phyloP scores from a whole-genome alignment of 768 basidiomycete species.

The Rhodotorula toruloides region DNA sequence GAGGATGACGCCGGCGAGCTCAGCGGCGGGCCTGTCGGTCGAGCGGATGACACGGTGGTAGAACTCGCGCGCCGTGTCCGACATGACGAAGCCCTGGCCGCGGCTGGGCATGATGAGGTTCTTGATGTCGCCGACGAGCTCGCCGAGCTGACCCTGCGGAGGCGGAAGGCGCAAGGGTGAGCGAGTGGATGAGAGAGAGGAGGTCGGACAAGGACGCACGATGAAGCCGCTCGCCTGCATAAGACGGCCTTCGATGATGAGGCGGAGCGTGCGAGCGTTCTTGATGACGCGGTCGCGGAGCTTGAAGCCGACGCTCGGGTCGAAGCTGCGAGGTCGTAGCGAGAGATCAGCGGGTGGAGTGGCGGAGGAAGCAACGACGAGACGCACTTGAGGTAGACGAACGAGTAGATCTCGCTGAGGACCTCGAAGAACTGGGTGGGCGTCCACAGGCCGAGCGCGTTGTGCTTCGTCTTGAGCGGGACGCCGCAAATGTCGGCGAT shows the following conservation, averaged over 20 bases:
- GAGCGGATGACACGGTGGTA: background rate
- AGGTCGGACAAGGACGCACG: background rate
- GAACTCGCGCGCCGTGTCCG: background rate
- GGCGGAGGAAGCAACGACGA: background rate
- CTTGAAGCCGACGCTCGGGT: slow-evolving; percentile 17
- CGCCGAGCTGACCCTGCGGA: background rate
- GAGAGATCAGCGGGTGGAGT: no score
- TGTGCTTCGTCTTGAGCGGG: slow-evolving; percentile 26
- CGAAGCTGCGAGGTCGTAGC: slow-evolving; percentile 3
- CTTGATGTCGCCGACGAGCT: background rate
- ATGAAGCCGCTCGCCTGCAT: background rate
- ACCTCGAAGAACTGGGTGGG: slow-evolving; percentile 12
- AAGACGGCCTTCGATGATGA: slow-evolving; percentile 11
- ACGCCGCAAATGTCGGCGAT: slow-evolving; percentile 20
- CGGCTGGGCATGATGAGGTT: background rate
- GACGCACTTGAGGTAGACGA: slow-evolving; percentile 25
- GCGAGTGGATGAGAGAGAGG: background rate
- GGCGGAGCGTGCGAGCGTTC: background rate
- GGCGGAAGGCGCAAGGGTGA: background rate
- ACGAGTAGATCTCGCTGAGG: slow-evolving; percentile 20
- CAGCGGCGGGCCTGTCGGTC: no score
- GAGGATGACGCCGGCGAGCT: background rate
- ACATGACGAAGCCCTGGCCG: background rate
- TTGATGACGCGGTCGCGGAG: slow-evolving; percentile 18
- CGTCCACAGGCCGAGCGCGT: slow-evolving; percentile 24